Conservation (phyloP, 768 basidiomycete genomes). For the Mycena leptocephala region DNA sequence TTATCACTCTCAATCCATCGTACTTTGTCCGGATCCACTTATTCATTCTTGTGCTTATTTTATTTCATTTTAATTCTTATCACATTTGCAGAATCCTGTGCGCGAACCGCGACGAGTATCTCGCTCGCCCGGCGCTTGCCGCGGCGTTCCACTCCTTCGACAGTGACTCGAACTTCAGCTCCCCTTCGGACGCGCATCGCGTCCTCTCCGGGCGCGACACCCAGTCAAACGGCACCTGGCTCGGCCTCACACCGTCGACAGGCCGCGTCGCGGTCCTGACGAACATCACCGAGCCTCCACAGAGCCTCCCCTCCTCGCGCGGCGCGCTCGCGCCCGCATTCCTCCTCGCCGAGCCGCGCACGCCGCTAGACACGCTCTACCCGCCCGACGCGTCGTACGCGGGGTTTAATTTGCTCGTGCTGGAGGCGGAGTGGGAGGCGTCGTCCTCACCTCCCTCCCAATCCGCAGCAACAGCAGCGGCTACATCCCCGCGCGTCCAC, state of each 20-base stretch:
- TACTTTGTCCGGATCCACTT: background rate
- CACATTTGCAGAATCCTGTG: conserved; percentile 71
- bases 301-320: conserved; percentile 70
- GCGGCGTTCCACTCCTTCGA: conserved; percentile 82
- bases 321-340: conserved; percentile 81
- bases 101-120: conserved; percentile 84
- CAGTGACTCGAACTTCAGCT: background rate
- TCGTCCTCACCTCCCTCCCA: too few species aligned
- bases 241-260: conserved; percentile 72
- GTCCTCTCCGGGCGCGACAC: conserved; percentile 85
- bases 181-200: background rate
- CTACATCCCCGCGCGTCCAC: conserved; percentile 39
- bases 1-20: conserved; percentile 33
- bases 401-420: conserved; percentile 87
- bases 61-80: background rate
- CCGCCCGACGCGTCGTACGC: conserved; percentile 72
- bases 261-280: conserved; percentile 84
- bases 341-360: conserved; percentile 67
- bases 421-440: conserved; percentile 57
- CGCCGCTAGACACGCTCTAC: conserved; percentile 66
- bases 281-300: conserved; percentile 84
- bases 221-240: conserved; percentile 87
- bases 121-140: conserved; percentile 75
- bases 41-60: conserved; percentile 7
- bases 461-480: background rate